Percentiles rank a stretch among this genome's conserved stretches.
These are phyloP conservation scores for Tetrapisispora fleetii DNA, from an alignment of 805 yeast species.

Conservation along the genomic window DNA sequence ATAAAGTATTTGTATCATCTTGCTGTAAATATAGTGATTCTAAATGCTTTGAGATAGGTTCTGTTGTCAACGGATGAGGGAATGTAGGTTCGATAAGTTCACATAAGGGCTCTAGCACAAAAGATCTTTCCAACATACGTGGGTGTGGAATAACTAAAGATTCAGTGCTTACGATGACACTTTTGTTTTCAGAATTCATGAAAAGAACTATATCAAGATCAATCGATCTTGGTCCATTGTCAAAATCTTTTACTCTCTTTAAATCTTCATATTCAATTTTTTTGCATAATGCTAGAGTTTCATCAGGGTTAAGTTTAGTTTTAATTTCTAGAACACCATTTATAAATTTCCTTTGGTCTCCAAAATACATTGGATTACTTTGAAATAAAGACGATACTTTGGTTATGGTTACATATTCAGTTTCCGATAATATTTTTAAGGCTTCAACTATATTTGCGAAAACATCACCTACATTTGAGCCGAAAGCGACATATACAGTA, in stretches of 20 bases:
- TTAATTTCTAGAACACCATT: constrained; percentile 69
- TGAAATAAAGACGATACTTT: constrained; percentile 71
- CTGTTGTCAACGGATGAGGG: constrained; percentile 80
- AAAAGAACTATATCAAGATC: constrained; percentile 82
- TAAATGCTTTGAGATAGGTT: constrained; percentile 63
- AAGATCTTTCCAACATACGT: constrained; percentile 78
- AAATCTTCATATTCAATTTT: constrained; percentile 67
- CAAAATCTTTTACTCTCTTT: constrained; percentile 63
- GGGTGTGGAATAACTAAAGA: constrained; percentile 75
- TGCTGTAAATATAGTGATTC: constrained; percentile 38
- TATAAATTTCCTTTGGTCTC: constrained; percentile 69
- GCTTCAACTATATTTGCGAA: constrained; percentile 51
- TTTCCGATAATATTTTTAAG: constrained; percentile 31
- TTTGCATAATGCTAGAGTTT: constrained; percentile 52
- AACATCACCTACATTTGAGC: constrained; percentile 76
- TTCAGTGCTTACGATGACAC: constrained; percentile 41
- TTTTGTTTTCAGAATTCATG: constrained; percentile 25
- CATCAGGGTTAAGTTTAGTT: constrained; percentile 58
- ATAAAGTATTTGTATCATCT: constrained; percentile 43
- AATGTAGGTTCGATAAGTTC: constrained; percentile 61
- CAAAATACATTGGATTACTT: constrained; percentile 86
- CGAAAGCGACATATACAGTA: constrained; percentile 55
- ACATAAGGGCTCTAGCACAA: constrained; percentile 81
- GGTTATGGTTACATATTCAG: constrained; percentile 37
- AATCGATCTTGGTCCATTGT: constrained; percentile 86